Base-by-base conservation (phyloP, 208 protist species). In the Leishmania gerbilli region DNA sequence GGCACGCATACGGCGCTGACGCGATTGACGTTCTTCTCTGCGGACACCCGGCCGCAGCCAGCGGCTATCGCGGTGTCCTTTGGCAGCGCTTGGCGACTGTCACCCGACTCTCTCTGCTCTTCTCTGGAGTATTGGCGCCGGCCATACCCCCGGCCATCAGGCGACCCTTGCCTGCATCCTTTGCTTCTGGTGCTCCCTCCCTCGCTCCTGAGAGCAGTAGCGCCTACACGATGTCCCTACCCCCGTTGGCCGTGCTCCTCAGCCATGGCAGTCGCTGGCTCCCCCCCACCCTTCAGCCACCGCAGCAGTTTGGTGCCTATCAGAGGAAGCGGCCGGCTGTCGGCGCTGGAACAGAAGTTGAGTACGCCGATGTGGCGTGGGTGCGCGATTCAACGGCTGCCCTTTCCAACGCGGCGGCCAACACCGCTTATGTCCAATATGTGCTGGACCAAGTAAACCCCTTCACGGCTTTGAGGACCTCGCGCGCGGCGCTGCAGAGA, bases 231-330 rank as follows among this genome's bases (percentile, higher is more conserved):
- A 7, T 72, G 24, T 75, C 67, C 19, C 78, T 84, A 4, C 85
- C 85, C 13, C 68, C 81, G 11, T 37, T 79, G 24, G 47, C 69
- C 27, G 67, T 81, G 76, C 74, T 86, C 6, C 34, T 87, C 47
- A 27, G 77, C 34, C 83, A 77, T 68, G 85, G 84, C n/a, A 87
- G 84, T 40, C 88, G 80, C 55, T 97, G 93, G 93, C 71, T 95
- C 77, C 92, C 92, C 27, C 77, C 83, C 8, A 51, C 82, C 0
- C 74, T 95, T 81, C 93, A 97, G 84, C 93, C 92, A 6, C 93
- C 92, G 11, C 91, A 92, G 37, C 88, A 89, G 51, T 94, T 92
- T 56, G 81, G 80, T 21, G 64, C 83, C 27, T 79, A 71, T 15
- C 65, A 82, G 58, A 75, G 17, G 37, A 76, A 77, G 47, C 40